Percentiles rank a stretch among this genome's conserved stretches.
phyloP scores from a whole-genome alignment of 768 basidiomycete genomes.

The Baorangia bicolor region DNA sequence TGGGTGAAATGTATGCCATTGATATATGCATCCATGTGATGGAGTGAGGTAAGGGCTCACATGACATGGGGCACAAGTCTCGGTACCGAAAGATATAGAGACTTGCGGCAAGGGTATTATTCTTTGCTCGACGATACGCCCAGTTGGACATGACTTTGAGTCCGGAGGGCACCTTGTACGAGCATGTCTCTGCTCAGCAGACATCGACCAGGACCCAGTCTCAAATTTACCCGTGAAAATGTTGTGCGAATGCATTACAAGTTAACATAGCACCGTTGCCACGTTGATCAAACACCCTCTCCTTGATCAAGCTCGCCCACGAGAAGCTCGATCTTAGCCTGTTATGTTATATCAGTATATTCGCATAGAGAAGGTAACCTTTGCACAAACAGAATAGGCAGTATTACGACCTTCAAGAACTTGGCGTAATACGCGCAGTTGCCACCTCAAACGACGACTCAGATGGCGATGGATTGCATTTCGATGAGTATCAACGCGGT shows the following conservation, averaged over 20 bases:
- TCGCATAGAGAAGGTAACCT: background rate
- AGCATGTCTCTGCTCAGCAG: constrained; percentile 40
- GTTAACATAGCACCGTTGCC: background rate
- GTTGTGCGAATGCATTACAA: background rate
- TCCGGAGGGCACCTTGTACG: constrained; percentile 76
- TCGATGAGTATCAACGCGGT: constrained; percentile 40
- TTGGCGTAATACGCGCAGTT: constrained; percentile 60
- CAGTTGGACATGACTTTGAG: constrained; percentile 53
- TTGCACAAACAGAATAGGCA: constrained; percentile 58
- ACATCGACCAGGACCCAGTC: background rate
- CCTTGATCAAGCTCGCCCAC: constrained; percentile 63
- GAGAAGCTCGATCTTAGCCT: constrained; percentile 67
- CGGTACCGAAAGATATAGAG: background rate
- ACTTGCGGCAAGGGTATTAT: constrained; percentile 14
- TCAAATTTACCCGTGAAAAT: background rate
- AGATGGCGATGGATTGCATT: constrained; percentile 47
- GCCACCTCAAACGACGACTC: constrained; percentile 64
- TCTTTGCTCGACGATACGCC: constrained; percentile 84
- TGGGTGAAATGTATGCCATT: constrained; percentile 12
- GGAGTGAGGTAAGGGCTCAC: background rate
- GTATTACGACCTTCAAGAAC: constrained; percentile 65
- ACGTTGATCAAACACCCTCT: constrained; percentile 42
- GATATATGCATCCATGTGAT: background rate
- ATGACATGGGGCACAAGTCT: background rate
- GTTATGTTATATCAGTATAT: constrained; percentile 7